These are phyloP conservation scores for Noccaea caerulescens DNA, from an alignment of 345 rosid species.

Conservation along the genomic window DNA sequence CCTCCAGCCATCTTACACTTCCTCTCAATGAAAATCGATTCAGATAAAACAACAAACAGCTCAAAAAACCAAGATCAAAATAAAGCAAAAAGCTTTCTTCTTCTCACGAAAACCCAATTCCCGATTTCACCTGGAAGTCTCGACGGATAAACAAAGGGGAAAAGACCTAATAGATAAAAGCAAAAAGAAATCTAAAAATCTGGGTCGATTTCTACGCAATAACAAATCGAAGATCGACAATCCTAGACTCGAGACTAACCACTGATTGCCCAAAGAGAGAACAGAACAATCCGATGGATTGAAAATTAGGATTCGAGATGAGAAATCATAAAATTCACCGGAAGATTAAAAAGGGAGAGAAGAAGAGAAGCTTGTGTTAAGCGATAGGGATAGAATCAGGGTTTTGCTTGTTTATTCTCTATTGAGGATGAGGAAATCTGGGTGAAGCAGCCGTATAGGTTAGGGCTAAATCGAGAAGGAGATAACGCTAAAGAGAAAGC, in stretches of 20 bases:
- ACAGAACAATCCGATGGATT: conserved; percentile 2
- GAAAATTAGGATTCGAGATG: conserved; percentile 24
- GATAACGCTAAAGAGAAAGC: conserved; percentile 32
- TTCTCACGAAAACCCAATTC: neutral
- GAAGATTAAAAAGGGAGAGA: conserved; percentile 1
- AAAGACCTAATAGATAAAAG: conserved; percentile 4
- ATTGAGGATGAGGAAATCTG: conserved; percentile 39
- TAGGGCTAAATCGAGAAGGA: conserved; percentile 34
- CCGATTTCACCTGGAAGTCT: conserved; percentile 17
- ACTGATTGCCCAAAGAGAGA: conserved; percentile 23
- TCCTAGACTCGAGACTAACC: conserved; percentile 17
- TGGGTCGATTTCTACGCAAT: conserved; percentile 5
- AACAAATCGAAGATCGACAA: conserved; percentile 1
- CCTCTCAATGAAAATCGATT: conserved; percentile 24
- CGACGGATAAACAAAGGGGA: conserved; percentile 25
- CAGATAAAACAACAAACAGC: conserved; percentile 3
- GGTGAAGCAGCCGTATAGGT: conserved; percentile 39
- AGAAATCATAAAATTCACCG: conserved; percentile 20
- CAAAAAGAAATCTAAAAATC: neutral
- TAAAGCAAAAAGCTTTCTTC: conserved; percentile 15
- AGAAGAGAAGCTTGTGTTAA: conserved; percentile 1
- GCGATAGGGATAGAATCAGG: conserved; percentile 12
- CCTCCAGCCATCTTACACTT: conserved; percentile 52
- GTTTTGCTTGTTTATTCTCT: neutral
- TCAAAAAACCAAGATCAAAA: conserved; percentile 3